Evolutionary conservation across 495 filamentous ascomycete genomes (phyloP), one percentile per base, ranked within the genome.

Genomic region (Daldinia bambusicola): DNA sequence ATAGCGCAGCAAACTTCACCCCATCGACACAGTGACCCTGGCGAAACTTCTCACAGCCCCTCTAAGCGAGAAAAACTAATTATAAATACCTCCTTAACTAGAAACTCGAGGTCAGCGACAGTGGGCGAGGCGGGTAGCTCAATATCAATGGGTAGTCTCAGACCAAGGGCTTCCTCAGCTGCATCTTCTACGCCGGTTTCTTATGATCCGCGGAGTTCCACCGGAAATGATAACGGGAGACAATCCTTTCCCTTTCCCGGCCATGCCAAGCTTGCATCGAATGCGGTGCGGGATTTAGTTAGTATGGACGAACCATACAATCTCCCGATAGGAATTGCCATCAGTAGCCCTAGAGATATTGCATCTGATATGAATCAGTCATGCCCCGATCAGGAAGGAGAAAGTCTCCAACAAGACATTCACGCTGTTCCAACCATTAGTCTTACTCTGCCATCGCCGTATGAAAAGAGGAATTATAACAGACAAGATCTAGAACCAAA

Each of bases 1-100:
- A 20, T 75, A 10, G 67, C 63, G 66, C 65, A 67, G 34, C 16
- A 16, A 20, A 22, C 43, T 30, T 62, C 52, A 0, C 18, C 16
- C 18, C 9, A 48, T 48, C 43, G 43, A 48, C 43, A 9, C 4
- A 22, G 43, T 48, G 43, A 48, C 8, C 43, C 43, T 4, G 18
- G 43, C 22, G 43, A 48, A 22, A 48, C 9, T 22, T 48, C 43
- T 34, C 55, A 34, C 10, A 5, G 9, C 38, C 18, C 45, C n/a
- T 34, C 18, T 13, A 31, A 2, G 8, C 26, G 41, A 22, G 45
- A 55, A 8, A 38, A 16, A 5, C 26, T 40, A 12, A 9, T 22
- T 12, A 55, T 26, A 14, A 34, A 22, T 16, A 55, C 8, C 18
- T 7, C 18, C n/a, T 6, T 61, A 26, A 53, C 50, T 4, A 22